phyloP scores from a whole-genome alignment of 805 yeast species.

The Lachancea sp. region DNA sequence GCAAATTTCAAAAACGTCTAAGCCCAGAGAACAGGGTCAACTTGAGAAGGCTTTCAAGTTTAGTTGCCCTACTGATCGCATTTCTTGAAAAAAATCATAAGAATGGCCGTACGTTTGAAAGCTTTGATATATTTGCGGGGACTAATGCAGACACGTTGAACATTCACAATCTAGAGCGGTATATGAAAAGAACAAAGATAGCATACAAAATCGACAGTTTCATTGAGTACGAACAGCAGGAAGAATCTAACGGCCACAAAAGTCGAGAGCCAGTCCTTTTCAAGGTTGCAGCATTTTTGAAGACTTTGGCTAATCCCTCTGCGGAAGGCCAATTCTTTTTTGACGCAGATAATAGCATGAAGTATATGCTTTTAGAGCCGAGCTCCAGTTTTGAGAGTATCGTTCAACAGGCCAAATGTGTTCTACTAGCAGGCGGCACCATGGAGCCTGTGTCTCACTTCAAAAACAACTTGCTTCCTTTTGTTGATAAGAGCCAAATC shows the following conservation, averaged over 20 bases:
- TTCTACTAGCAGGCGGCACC: constrained; percentile 88
- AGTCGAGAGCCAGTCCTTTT: constrained; percentile 49
- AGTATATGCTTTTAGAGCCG: constrained; percentile 76
- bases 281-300: constrained; percentile 57
- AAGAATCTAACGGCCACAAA: constrained; percentile 3
- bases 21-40: constrained; percentile 68
- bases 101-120: constrained; percentile 48
- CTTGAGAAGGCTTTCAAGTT: constrained; percentile 53
- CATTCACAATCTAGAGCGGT: constrained; percentile 57
- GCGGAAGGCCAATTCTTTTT: constrained; percentile 75
- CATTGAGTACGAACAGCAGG: constrained; percentile 25
- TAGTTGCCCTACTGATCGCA: constrained; percentile 44
- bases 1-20: constrained; percentile 56
- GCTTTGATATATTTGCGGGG: constrained; percentile 47
- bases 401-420: constrained; percentile 58
- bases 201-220: constrained; percentile 80
- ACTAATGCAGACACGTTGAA: constrained; percentile 67
- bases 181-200: constrained; percentile 60
- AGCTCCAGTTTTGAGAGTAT: constrained; percentile 61
- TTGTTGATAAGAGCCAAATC: constrained; percentile 53
- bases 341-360: constrained; percentile 37
- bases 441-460: constrained; percentile 7
- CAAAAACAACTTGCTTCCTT: constrained; percentile 2
- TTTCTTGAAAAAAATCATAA: constrained; percentile 39
- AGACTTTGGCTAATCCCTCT: constrained; percentile 64